Evolutionary conservation across 345 rosid species (phyloP), one percentile per base, ranked within the genome.

Genomic region (Citrus australasica): DNA sequence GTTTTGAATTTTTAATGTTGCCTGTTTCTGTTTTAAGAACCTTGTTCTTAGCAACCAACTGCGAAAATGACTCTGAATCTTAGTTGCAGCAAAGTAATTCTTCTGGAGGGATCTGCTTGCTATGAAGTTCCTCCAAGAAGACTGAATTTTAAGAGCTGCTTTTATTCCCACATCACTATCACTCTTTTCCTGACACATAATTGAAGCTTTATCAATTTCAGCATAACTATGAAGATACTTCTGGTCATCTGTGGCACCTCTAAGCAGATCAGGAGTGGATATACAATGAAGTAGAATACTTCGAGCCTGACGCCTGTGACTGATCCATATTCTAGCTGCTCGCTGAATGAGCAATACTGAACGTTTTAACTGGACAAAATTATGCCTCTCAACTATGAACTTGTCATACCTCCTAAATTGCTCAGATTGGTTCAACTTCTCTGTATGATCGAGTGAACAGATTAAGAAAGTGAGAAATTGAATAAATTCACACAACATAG

Each of bases 131-230:
- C 82, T 87, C 93, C 90, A 88, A 67, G 90, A 89, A 78, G 79
- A 79, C 88, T 92, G 94, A 85, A 91, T 89, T 76, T 69, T 80
- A 55, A 56, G 51, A 77, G 90, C 94, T 74, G 92, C 94, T 74
- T 79, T 77, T 42, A 60, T 79, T 84, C 78, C 84, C 76, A 76
- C 42, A 62, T 77, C 32, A 59, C 62, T 61, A n/a, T 17, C 66
- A 77, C 42, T 69, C 32, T 73, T 76, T 25, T 68, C 75, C 55
- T 33, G 78, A 74, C 67, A 61, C 48, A 11, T 35, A 48, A 61
- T 55, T 22, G 81, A 53, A 73, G 68, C 74, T 55, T 69, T 76
- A n/a, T 73, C 67, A 35, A 73, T 61, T 58, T 69, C 77, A 82
- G 75, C 56, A 16, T 53, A 80, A 59, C 59, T 69, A 71, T 35